Percentiles rank a stretch among this genome's conserved stretches.
Conservation (phyloP, 192 early-diverging fungal genomes). For the Nowakowskiella sp. region DNA sequence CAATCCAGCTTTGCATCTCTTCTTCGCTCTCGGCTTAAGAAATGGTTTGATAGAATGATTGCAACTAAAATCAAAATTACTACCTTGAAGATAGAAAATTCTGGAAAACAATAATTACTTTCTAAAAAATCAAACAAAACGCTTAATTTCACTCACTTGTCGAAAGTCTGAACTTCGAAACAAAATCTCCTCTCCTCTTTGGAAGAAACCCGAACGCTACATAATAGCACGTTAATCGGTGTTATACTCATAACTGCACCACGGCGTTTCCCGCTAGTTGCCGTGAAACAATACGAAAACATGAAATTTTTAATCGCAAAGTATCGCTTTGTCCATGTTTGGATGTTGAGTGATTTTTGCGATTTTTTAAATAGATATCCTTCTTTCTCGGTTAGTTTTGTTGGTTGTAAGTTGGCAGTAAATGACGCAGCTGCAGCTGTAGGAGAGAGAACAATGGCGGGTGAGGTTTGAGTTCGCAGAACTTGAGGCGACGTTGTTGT, state of each 20-base stretch:
- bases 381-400: conserved; percentile 54
- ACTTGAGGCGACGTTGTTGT: conserved; percentile 13
- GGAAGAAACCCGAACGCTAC: conserved; percentile 38
- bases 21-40: conserved; percentile 61
- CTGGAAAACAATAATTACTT: no score
- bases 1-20: conserved; percentile 61
- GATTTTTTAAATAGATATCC: conserved; percentile 52
- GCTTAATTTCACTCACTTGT: conserved; percentile 38
- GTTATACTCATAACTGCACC: conserved; percentile 43
- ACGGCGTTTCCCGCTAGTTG: conserved; percentile 31
- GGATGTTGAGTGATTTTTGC: conserved; percentile 33
- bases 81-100: no score
- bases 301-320: conserved; percentile 55
- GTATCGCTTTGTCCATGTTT: conserved; percentile 47
- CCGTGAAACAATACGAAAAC: conserved; percentile 28
- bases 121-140: conserved; percentile 17
- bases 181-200: conserved; percentile 63
- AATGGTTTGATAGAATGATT: conserved; percentile 21
- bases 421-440: no score
- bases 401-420: no score
- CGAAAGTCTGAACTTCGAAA: conserved; percentile 57
- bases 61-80: no score
- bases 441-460: conserved; percentile 1
- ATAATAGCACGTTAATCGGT: conserved; percentile 46
- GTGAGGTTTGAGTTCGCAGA: conserved; percentile 5